Base-by-base conservation (phyloP, 148 eudicot species). In the Chenopodium formosanum region DNA sequence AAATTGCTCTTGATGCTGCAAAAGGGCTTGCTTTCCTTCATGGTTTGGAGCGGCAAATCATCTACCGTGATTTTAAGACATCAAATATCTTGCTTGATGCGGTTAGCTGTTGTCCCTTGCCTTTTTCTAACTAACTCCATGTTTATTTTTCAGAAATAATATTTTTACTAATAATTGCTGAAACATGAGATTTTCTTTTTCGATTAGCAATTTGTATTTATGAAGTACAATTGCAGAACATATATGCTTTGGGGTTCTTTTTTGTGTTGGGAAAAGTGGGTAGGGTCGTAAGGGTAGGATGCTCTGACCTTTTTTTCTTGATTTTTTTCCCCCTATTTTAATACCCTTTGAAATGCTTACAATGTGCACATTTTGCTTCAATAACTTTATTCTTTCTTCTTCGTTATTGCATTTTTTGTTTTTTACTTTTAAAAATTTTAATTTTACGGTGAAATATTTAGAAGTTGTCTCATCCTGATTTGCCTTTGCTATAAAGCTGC, bases 1-100 rank as follows among this genome's bases (percentile, higher is more conserved):
- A 89, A 86, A 88, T 94, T 75, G 94, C 95, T 75, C 85, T 94
- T 79, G 93, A 92, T 88, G 97, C 92, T 86, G 97, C 97, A 4
- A 91, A 87, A 79, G 97, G 97, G 72, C 94, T 94, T 79, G 92
- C 91, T 70, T 94, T 92, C 80, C 95, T 94, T 85, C 97, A 94
- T 84, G 86, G 87, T 74, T 84, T 89, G 32, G 93, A 92, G 79
- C 90, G 91, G 60, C 83, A 91, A 74, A 89, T 94, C 78, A 94
- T 94, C 79, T 94, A 92, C 67, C 91, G 97, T 37, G 97, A 94
- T 78, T 94, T 94, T 47, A 94, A 94, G 92, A 92, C 97, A 32
- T 90, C 97, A 40, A 94, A 94, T 79, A 89, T 94, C 82, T 89
- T 94, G 87, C 88, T 94, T 58, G 97, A 92, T 85, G 84, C 79